Base-by-base conservation (phyloP, 768 basidiomycete species). In the Pleurotus salmoneostramineus region DNA sequence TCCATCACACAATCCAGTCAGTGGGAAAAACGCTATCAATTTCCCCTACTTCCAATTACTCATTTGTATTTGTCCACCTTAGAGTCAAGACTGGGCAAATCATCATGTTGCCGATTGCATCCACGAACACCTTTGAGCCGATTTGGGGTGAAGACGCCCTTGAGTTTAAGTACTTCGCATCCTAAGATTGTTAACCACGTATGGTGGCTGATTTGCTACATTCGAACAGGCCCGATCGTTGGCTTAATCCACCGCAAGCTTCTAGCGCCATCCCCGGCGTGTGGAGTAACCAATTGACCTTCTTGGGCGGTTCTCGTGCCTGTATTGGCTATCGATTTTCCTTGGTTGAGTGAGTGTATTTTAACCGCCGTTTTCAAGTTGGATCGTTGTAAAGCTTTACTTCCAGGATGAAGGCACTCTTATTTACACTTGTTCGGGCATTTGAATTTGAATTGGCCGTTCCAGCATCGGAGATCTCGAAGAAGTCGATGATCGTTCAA, bases 131-230 rank as follows among this genome's bases (percentile, higher is more conserved):
- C 4, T 73, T 76, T 6, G 74, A 75, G 60, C 69, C 66, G 4
- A 66, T 88, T 0, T 89, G 87, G 86, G 87, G 88, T 6, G 72
- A 78, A 6, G 86, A 89, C 64, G 81, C 84, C 0, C 48, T 57
- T 14, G 79, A 83, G 48, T 90, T 88, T 76, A 82, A 68, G 85
- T 84, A 56, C 47, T 76, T 56, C 37, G 34, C 12, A n/a, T 50
- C 54, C 44, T 6, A 27, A 27, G 21, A 27, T 32, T 45, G 17
- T 11, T 45, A 17, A 11, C 42, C 37, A 40, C n/a, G 37, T n/a
- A 40, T 15, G 5, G 27, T 31, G 7, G 4, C 31, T n/a, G n/a
- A 36, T 8, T 17, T 34, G 8, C 10, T 40, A 10, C 37, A 10
- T 7, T 40, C 37, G 59, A 27, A 27, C 21, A 83, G 81, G 58